phyloP scores from a whole-genome alignment of 2,329 filamentous ascomycete species.

The Colletotrichum horii region DNA sequence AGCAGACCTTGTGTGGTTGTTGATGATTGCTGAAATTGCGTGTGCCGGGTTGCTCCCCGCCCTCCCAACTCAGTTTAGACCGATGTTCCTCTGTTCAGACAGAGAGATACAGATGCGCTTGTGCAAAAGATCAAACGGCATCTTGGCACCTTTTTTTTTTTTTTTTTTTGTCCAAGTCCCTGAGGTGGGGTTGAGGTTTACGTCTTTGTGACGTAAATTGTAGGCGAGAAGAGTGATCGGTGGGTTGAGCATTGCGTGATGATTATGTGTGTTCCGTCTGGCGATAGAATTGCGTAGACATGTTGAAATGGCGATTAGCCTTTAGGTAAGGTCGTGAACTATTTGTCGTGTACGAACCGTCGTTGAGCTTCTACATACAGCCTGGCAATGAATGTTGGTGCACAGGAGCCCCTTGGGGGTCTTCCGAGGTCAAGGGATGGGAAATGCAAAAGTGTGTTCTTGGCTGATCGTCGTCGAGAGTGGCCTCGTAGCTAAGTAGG shows the following conservation, averaged over 20 bases:
- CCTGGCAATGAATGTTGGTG: background rate
- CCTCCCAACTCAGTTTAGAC: background rate
- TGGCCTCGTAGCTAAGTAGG: background rate
- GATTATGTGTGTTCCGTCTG: background rate
- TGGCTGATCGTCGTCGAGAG: too few relatives aligned
- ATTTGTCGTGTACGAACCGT: background rate
- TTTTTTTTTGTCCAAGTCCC: background rate
- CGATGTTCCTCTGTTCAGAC: too few relatives aligned
- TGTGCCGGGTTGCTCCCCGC: background rate
- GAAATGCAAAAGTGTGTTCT: background rate
- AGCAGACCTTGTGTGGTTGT: background rate
- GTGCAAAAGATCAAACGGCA: background rate
- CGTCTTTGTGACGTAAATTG: background rate
- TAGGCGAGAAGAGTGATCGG: background rate
- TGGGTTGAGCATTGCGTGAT: background rate
- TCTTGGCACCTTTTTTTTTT: background rate
- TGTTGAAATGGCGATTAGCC: background rate
- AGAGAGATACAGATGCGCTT: background rate
- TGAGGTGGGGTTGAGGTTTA: background rate
- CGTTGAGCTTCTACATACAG: rapidly evolving
- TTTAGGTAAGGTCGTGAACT: background rate
- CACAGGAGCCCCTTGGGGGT: background rate
- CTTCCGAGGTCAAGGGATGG: background rate
- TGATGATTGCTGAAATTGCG: background rate
- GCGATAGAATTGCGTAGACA: background rate